A percentile compares a stretch with the other conserved stretches of the same genome.
phyloP scores from a whole-genome alignment of 352 stramenopile genomes.

The Blastocystis sp. region DNA sequence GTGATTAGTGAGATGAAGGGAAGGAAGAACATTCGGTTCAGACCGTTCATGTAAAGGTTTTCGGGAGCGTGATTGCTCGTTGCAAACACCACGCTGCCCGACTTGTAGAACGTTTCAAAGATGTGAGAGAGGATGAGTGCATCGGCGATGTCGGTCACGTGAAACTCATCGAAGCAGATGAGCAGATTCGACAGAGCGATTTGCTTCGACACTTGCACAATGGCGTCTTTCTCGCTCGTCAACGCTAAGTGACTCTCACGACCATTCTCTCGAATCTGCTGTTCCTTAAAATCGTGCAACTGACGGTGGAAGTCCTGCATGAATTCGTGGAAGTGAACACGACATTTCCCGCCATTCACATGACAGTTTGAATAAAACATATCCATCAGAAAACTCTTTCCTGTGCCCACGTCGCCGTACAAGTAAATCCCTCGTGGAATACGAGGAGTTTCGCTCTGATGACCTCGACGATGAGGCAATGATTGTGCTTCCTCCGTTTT shows the following conservation, averaged over 20 bases:
- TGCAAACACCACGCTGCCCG: conserved; percentile 84
- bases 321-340: conserved; percentile 94
- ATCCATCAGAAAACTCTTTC: conserved; percentile 93
- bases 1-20: conserved; percentile 86
- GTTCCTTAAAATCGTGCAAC: conserved; percentile 81
- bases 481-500: background rate
- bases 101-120: conserved; percentile 81
- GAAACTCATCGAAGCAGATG: conserved; percentile 62
- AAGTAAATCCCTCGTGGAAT: conserved; percentile 80
- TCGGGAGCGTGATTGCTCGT: conserved; percentile 87
- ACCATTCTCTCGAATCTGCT: conserved; percentile 71
- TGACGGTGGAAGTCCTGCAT: conserved; percentile 88
- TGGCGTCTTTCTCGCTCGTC: conserved; percentile 59
- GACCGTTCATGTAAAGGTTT: conserved; percentile 86
- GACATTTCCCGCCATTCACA: conserved; percentile 63
- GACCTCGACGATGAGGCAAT: background rate
- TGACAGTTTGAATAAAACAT: conserved; percentile 75
- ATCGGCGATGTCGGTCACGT: conserved; percentile 84
- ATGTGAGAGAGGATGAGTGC: conserved; percentile 89
- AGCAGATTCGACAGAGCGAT: conserved; percentile 25
- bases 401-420: conserved; percentile 84
- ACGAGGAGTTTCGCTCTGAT: background rate
- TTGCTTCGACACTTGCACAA: conserved; percentile 59
- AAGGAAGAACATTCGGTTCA: conserved; percentile 90
- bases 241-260: conserved; percentile 77